Evolutionary conservation across 176 grass and related monocot species (phyloP).

Genomic region (Aegilops speltoides): DNA sequence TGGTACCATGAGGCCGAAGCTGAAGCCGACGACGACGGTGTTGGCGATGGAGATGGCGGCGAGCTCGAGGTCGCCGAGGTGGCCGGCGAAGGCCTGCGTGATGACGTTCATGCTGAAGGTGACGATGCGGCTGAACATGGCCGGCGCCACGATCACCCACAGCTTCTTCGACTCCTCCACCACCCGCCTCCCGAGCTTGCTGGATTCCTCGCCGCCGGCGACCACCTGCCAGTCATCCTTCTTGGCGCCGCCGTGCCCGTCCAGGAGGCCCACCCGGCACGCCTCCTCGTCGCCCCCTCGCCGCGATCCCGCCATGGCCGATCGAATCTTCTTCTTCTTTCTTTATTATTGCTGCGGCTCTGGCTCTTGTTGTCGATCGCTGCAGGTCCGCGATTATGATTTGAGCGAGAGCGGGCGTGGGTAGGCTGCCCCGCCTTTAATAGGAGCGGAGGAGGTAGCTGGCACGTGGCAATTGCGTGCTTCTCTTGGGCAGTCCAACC

Average conservation of each 20-base stretch:
- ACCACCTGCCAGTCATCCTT: conserved; percentile 35
- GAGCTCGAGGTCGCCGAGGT: conserved; percentile 95
- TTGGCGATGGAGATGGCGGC: conserved; percentile 93
- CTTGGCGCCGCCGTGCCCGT: background rate
- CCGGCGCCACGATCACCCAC: conserved; percentile 85
- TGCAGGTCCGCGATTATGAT: background rate
- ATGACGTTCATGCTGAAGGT: conserved; percentile 95
- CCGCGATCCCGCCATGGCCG: background rate
- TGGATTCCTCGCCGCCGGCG: conserved; percentile 1
- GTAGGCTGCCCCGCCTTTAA: conserved; percentile 6
- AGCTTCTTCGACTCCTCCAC: conserved; percentile 78
- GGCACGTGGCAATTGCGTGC: conserved; percentile 21
- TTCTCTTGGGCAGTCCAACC: background rate
- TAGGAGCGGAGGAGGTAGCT: background rate
- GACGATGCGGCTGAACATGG: conserved; percentile 91
- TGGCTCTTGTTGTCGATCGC: background rate
- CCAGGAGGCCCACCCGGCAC: conserved; percentile 27
- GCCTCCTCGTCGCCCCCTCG: conserved; percentile 19
- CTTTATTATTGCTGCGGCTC: background rate
- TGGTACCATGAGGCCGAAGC: conserved; percentile 85
- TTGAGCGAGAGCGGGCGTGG: background rate
- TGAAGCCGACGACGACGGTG: conserved; percentile 93
- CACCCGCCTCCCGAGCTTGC: conserved; percentile 31
- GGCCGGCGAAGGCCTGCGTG: conserved; percentile 95
- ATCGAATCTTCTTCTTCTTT: background rate